Percentiles rank a stretch among this genome's conserved stretches.
Evolutionary conservation across 305 asterid genomes (phyloP).

Genomic region (Fraxinus sp.): DNA sequence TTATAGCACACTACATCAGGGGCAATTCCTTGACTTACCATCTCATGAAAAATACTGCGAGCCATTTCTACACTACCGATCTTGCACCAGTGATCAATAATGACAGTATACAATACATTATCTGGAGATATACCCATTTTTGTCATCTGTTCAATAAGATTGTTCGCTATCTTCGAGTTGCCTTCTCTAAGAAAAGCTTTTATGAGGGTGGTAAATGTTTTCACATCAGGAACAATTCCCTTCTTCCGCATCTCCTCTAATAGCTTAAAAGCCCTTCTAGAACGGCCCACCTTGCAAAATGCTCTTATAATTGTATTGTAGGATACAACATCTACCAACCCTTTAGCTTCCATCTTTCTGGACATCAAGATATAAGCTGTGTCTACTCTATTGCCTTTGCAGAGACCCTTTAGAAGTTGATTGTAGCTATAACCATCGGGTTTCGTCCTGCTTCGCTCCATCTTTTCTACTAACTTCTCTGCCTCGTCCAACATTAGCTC

Average conservation of each 20-base stretch:
- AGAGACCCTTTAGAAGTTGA: constrained; percentile 75
- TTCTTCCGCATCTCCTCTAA: constrained; percentile 71
- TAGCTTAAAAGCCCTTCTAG: constrained; percentile 60
- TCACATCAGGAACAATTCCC: constrained; percentile 69
- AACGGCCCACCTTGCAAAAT: constrained; percentile 56
- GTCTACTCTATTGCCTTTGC: constrained; percentile 72
- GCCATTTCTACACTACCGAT: constrained; percentile 59
- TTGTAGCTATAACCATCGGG: constrained; percentile 86
- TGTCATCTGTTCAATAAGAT: constrained; percentile 71
- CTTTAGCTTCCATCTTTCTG: constrained; percentile 66
- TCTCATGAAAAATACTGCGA: constrained; percentile 53
- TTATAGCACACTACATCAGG: constrained; percentile 83
- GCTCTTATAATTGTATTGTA: constrained; percentile 76
- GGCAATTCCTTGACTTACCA: constrained; percentile 60
- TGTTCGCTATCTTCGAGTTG: constrained; percentile 48
- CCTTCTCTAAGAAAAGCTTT: constrained; percentile 72
- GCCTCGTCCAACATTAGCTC: too few species aligned
- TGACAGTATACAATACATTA: constrained; percentile 59
- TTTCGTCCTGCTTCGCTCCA: constrained; percentile 41
- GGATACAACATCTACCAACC: constrained; percentile 74
- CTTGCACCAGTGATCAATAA: constrained; percentile 68
- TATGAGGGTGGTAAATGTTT: constrained; percentile 74
- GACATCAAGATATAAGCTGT: constrained; percentile 61
- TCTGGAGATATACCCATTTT: constrained; percentile 56
- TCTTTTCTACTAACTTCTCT: too few species aligned